A percentile compares a stretch with the other conserved stretches of the same genome.
Evolutionary conservation across 2,329 filamentous ascomycete genomes (phyloP).

Genomic region (Cladosporium velox): DNA sequence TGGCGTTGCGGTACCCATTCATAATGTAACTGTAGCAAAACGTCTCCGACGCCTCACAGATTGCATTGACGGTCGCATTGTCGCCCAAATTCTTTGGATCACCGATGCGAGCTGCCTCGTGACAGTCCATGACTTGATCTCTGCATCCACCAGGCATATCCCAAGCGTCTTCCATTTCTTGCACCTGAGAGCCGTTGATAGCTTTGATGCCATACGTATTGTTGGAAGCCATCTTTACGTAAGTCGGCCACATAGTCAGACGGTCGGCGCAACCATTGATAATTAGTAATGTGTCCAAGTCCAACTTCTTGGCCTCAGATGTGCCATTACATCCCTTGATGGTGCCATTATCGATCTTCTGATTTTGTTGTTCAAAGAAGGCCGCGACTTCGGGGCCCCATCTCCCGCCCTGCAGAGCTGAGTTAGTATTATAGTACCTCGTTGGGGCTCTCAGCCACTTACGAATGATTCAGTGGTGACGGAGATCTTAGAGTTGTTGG

Average conservation of each 20-base stretch:
- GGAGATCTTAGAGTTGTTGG: slow-evolving; percentile 58
- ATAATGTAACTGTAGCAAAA: slow-evolving; percentile 51
- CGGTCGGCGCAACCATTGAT: slow-evolving; percentile 58
- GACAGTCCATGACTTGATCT: slow-evolving; percentile 55
- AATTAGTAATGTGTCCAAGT: slow-evolving; percentile 53
- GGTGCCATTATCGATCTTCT: slow-evolving; percentile 49
- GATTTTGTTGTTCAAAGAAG: slow-evolving; percentile 61
- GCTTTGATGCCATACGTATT: slow-evolving; percentile 59
- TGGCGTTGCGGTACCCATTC: slow-evolving; percentile 43
- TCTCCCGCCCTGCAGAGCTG: slow-evolving; percentile 47
- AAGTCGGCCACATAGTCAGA: slow-evolving; percentile 50
- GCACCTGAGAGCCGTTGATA: slow-evolving; percentile 51
- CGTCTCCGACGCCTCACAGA: slow-evolving; percentile 49
- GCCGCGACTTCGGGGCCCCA: slow-evolving; percentile 65
- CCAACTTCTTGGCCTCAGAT: slow-evolving; percentile 35
- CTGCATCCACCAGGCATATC: slow-evolving; percentile 53
- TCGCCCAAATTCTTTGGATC: slow-evolving; percentile 52
- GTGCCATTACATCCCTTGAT: slow-evolving; percentile 36
- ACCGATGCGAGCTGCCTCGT: slow-evolving; percentile 47
- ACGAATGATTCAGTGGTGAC: slow-evolving; percentile 54
- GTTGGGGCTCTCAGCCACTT: slow-evolving; percentile 53
- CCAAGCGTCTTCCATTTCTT: slow-evolving; percentile 47
- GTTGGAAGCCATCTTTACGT: slow-evolving; percentile 51
- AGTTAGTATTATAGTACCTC: slow-evolving; percentile 25
- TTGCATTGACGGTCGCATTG: slow-evolving; percentile 40